Evolutionary conservation across 2,329 filamentous ascomycete species (phyloP).

Genomic region (Aspergillus novoparasiticus): DNA sequence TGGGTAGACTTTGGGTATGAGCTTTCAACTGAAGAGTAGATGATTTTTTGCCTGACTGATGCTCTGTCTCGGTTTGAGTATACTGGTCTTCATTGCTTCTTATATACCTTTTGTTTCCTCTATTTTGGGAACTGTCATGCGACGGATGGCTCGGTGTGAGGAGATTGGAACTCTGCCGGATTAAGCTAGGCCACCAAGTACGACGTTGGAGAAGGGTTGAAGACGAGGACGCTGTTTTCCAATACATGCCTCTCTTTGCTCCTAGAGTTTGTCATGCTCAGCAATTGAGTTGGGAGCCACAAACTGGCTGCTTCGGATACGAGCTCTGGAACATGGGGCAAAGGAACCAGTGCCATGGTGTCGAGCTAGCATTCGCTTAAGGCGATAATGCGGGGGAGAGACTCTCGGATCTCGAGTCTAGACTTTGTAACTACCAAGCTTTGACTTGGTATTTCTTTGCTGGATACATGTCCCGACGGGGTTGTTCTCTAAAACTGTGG

Average conservation of each 20-base stretch:
- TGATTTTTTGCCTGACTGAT: not conserved
- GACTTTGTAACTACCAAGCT: not conserved
- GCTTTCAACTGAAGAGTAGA: not conserved
- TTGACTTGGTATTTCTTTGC: not conserved
- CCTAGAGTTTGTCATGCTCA: not conserved
- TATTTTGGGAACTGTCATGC: not conserved
- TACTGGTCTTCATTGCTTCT: not conserved
- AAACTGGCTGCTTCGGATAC: slow-evolving; percentile 24
- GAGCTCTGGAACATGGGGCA: slow-evolving; percentile 26
- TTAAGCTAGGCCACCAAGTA: not conserved
- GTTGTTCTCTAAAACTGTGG: not conserved
- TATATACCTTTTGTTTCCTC: not conserved
- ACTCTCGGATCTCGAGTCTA: not conserved
- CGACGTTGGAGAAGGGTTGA: not conserved
- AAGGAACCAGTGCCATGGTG: slow-evolving; percentile 12
- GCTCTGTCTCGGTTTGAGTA: not conserved
- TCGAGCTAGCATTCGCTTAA: not conserved
- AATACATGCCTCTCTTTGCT: not conserved
- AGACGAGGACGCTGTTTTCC: not conserved
- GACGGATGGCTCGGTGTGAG: not conserved
- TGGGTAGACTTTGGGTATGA: not conserved
- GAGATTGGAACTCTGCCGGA: not conserved
- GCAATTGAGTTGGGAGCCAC: not conserved
- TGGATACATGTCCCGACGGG: not conserved
- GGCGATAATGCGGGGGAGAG: not conserved